Base-by-base conservation (phyloP, 306 rosid genomes). In the Morella rubra region DNA sequence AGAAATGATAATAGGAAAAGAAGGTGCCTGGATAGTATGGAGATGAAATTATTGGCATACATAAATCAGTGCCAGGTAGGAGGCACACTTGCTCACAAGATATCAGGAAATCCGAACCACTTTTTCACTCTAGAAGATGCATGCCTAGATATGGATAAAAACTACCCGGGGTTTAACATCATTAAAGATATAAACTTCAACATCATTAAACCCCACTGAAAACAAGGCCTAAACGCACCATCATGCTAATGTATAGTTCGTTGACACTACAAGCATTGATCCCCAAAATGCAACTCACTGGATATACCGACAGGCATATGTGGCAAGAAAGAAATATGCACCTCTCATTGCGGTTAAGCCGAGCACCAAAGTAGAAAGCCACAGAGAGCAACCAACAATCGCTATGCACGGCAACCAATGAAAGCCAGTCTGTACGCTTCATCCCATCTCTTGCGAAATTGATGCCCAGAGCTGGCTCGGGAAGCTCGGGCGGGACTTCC, bases 391-490 rank as follows among this genome's bases (percentile, higher is more conserved):
- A 70, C 91, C 94, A 90, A 70, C 86, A 85, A 78, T 87, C 91
- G 20, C 88, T 80, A 71, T 89, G 89, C 73, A 83, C 88, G 4
- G 93, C 92, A 76, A 86, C 88, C 88, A 87, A 60, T 2, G 89
- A 87, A 64, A 90, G 84, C 94, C 94, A 90, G 46, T 84, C 91
- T 53, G 71, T 81, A 18, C 90, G 84, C 47, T 75, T 77, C 89
- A 90, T 81, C 78, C 89, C 89, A 75, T 87, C 89, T 83, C 92
- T 87, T 1, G 92, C 89, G 56, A 84, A 90, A 80, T 88, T 88
- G 79, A 90, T 88, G 15, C 96, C 88, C 84, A 81, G 40, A 19
- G 87, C 87, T 1, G 91, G 89, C 81, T 90, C 89, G 0, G 91
- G 91, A 73, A 88, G 89, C 81, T 88, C 88, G 0, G 92, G 83